These are phyloP conservation scores for Cryphonectria japonica DNA, from an alignment of 2,329 filamentous ascomycete species.

Conservation along the genomic window DNA sequence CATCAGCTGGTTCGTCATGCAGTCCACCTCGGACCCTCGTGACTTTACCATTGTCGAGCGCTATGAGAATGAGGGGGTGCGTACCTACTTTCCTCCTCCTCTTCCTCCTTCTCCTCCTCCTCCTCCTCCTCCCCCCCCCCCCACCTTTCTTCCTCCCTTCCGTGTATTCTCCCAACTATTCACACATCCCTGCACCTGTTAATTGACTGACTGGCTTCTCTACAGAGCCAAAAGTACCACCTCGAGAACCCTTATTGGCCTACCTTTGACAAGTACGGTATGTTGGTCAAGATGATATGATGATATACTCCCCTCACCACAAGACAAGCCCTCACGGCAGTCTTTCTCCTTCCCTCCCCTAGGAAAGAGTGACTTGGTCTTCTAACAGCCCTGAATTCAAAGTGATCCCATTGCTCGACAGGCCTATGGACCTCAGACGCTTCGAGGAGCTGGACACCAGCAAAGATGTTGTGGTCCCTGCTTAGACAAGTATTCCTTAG, in stretches of 20 bases:
- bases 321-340: no score
- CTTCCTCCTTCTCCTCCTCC: background rate
- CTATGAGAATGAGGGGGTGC: constrained; percentile 67
- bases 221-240: constrained; percentile 63
- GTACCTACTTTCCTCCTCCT: constrained; percentile 34
- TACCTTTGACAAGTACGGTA: constrained; percentile 70
- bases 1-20: constrained; percentile 76
- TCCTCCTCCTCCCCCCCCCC: no score
- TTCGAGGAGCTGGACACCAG: constrained; percentile 68
- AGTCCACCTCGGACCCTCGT: constrained; percentile 68
- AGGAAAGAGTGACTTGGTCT: background rate
- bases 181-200: no score
- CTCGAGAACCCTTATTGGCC: constrained; percentile 74
- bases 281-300: background rate
- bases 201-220: constrained; percentile 1
- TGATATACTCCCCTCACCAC: no score
- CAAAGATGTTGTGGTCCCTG: constrained; percentile 48
- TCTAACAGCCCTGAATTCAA: background rate
- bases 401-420: constrained; percentile 68
- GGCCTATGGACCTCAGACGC: constrained; percentile 70
- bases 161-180: no score
- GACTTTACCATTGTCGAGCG: constrained; percentile 78
- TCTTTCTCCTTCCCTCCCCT: no score
- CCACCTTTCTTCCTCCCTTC: no score
- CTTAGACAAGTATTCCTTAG: constrained; percentile 13